Base-by-base conservation (phyloP, 352 stramenopile genomes). In the Globisporangium apiculatum region DNA sequence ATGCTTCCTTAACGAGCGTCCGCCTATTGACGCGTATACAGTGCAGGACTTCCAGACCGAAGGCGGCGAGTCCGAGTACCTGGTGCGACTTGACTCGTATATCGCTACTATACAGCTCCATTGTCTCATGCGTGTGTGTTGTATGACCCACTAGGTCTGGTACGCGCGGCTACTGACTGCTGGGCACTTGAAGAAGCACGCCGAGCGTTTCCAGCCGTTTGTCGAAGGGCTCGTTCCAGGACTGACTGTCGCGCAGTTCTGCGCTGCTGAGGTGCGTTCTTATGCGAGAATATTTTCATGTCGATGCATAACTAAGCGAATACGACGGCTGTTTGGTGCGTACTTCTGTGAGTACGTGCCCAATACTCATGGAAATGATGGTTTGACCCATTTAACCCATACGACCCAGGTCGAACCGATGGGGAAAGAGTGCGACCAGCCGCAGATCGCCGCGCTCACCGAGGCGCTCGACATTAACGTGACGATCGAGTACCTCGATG, bases 401-500 rank as follows among this genome's bases (percentile, higher is more conserved):
- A 58, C 37, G 7, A n/a, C 37, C 18, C 53, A 97, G 78, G 87
- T 98, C 18, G 91, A 97, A 60, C 91, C 92, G 0, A 96, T 97
- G 86, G 89, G 91, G 35, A 94, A 93, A 48, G 94, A 98, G 75
- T 97, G 89, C 61, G 86, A 95, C 38, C 93, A 97, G 68, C 82
- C 96, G 12, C 87, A 96, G 72, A 96, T 97, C 55, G 76, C 92
- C 15, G 92, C 91, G 40, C 75, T 98, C 45, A 96, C 92, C 0
- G 89, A 97, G 63, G 86, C 81, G n/a, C 82, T 98, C 17, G 73
- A 81, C 56, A 75, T 98, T 8, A 67, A 62, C 38, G 89, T 98
- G 18, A 73, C 80, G 53, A 97, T 98, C 65, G 89, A 97, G 77
- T 98, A 98, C 73, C 74, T 98, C 55, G 94, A 98, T 70, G 94